Evolutionary conservation across 306 rosid species (phyloP).

Genomic region (Datisca glomerata): DNA sequence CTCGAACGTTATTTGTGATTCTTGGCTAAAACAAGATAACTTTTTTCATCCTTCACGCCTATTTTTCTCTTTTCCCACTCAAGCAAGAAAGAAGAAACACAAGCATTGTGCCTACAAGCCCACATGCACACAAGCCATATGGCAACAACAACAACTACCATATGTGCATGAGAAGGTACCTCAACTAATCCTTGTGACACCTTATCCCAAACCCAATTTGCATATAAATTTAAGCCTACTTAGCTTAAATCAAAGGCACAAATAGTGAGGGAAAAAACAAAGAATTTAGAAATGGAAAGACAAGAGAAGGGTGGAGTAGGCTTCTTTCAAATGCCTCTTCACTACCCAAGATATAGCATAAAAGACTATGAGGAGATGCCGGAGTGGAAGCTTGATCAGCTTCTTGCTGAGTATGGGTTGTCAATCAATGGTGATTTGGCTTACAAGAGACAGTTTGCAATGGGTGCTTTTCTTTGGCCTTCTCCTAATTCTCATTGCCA

Average conservation of each 20-base stretch:
- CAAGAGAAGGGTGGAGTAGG: slow-evolving; percentile 9
- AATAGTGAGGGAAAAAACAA: not conserved
- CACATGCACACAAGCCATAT: too few relatives aligned
- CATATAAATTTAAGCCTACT: not conserved
- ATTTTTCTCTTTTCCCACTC: too few relatives aligned
- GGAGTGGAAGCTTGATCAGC: slow-evolving; percentile 58
- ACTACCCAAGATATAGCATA: slow-evolving; percentile 58
- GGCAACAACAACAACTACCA: too few relatives aligned
- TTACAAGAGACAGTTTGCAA: slow-evolving; percentile 57
- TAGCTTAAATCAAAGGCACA: not conserved
- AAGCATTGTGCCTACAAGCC: too few relatives aligned
- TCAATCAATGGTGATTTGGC: slow-evolving; percentile 50
- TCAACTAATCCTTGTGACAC: slow-evolving; percentile 58
- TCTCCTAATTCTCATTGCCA: not conserved
- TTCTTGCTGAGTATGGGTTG: slow-evolving; percentile 67
- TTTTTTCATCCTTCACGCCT: too few relatives aligned
- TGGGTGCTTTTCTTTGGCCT: slow-evolving; percentile 80
- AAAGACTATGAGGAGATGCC: slow-evolving; percentile 70
- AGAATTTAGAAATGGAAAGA: slow-evolving; percentile 25
- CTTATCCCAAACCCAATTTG: not conserved
- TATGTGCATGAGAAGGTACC: slow-evolving; percentile 41
- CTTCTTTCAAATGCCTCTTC: slow-evolving; percentile 73
- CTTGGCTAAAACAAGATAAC: too few relatives aligned
- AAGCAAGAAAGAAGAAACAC: too few relatives aligned
- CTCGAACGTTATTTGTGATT: too few relatives aligned